Percentiles rank a stretch among this genome's conserved stretches.
Conservation (phyloP, 2,329 filamentous ascomycete species). For the Penicillium occitanis region DNA sequence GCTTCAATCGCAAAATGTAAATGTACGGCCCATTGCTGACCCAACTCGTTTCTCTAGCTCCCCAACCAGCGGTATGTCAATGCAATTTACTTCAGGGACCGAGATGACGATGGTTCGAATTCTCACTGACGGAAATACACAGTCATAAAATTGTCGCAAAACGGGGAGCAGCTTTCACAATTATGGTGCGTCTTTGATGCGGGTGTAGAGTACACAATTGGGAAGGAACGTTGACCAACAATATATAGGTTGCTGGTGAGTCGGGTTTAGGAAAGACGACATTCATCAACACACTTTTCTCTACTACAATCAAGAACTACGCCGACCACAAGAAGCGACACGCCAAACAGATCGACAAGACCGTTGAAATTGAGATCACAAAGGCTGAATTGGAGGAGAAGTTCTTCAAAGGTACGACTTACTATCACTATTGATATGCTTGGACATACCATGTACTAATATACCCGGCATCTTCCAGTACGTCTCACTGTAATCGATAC, state of each 20-base stretch:
- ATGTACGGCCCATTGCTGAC: conserved; percentile 17
- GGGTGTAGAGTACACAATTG: conserved; percentile 29
- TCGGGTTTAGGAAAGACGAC: conserved; percentile 98
- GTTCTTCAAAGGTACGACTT: conserved; percentile 93
- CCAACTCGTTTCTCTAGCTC: conserved; percentile 47
- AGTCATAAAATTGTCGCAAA: conserved; percentile 73
- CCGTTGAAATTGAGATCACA: conserved; percentile 99
- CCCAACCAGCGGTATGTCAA: conserved; percentile 67
- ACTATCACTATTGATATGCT: neutral
- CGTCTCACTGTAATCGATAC: conserved; percentile 98
- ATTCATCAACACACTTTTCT: conserved; percentile 99
- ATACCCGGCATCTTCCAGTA: conserved; percentile 56
- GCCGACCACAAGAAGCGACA: conserved; percentile 99
- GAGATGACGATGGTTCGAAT: conserved; percentile 16
- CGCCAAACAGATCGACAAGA: conserved; percentile 99
- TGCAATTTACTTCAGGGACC: conserved; percentile 11
- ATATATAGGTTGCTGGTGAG: conserved; percentile 84
- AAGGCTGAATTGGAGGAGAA: conserved; percentile 99
- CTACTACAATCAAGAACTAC: conserved; percentile 99
- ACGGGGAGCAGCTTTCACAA: conserved; percentile 96
- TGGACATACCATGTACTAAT: neutral
- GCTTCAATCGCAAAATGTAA: neutral
- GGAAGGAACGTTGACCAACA: neutral
- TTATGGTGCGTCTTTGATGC: conserved; percentile 71
- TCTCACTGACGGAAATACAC: conserved; percentile 26